Conservation (phyloP, 139 green algal species). For the Volvox africanus region DNA sequence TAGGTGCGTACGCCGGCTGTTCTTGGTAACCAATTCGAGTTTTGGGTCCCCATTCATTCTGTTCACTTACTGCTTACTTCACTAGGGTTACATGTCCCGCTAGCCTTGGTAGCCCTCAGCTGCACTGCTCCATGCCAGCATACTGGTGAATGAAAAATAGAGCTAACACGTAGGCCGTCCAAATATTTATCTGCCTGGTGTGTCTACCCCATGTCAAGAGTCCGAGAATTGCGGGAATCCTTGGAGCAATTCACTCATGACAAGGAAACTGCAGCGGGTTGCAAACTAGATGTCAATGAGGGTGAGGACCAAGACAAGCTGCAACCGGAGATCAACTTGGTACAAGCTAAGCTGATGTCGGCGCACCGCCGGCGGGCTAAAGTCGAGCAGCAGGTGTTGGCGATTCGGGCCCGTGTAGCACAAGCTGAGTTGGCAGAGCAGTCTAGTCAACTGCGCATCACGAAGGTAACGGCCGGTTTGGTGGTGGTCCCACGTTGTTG, state of each 20-base stretch:
- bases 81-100: too few species aligned
- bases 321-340: neutral
- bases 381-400: neutral
- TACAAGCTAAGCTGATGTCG: neutral
- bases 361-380: neutral
- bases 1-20: neutral
- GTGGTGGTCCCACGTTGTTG: too few species aligned
- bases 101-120: neutral
- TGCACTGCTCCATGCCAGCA: too few species aligned
- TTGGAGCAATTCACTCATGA: neutral
- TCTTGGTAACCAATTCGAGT: too few species aligned
- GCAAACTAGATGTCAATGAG: too few species aligned
- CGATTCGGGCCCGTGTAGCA: neutral
- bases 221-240: neutral
- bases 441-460: conserved; percentile 20
- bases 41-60: too few species aligned
- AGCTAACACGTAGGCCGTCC: too few species aligned
- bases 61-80: too few species aligned
- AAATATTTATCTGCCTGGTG: too few species aligned
- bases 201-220: neutral
- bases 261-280: neutral
- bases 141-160: too few species aligned
- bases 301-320: neutral
- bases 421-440: neutral
- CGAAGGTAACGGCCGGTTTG: neutral